A percentile compares a stretch with the other conserved stretches of the same genome.
Evolutionary conservation across 1,284 basidiomycete species (phyloP).

Genomic region (Pseudozyma pruni): DNA sequence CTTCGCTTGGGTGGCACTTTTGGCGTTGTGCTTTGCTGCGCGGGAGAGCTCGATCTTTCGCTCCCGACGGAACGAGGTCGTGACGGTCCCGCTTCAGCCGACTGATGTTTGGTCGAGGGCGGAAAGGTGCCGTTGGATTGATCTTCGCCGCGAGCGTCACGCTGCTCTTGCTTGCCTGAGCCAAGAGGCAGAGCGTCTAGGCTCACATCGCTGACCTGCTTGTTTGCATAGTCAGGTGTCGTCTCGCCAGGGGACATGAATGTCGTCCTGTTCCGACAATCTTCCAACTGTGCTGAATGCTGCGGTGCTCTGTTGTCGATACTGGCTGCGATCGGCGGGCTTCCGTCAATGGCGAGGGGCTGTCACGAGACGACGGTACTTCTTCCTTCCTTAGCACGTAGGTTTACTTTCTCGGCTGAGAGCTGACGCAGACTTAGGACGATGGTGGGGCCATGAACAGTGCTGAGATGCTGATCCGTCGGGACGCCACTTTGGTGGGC

Average conservation of each 20-base stretch:
- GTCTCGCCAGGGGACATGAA: conserved; percentile 38
- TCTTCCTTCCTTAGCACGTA: background rate
- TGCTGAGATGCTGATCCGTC: conserved; percentile 7
- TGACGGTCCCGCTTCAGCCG: conserved; percentile 25
- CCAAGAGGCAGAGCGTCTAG: conserved; percentile 5
- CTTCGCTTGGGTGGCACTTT: conserved; percentile 42
- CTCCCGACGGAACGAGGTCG: conserved; percentile 9
- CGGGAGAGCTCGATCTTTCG: conserved; percentile 17
- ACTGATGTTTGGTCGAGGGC: background rate
- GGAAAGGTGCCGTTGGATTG: conserved; percentile 13
- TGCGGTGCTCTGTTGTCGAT: conserved; percentile 1
- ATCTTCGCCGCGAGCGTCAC: background rate
- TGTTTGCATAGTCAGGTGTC: conserved; percentile 29
- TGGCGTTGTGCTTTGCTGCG: conserved; percentile 16
- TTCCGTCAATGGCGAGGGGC: too few relatives aligned
- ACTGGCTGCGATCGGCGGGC: too few relatives aligned
- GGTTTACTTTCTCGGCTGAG: background rate
- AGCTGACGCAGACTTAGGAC: background rate
- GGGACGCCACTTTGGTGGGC: background rate
- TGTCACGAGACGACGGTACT: too few relatives aligned
- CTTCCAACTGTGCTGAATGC: conserved; percentile 4
- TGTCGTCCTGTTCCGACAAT: conserved; percentile 17
- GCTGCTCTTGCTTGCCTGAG: background rate
- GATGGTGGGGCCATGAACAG: conserved; percentile 8
- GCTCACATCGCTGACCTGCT: conserved; percentile 28